Conservation (phyloP, 345 rosid genomes). For the Durio zibethinus region DNA sequence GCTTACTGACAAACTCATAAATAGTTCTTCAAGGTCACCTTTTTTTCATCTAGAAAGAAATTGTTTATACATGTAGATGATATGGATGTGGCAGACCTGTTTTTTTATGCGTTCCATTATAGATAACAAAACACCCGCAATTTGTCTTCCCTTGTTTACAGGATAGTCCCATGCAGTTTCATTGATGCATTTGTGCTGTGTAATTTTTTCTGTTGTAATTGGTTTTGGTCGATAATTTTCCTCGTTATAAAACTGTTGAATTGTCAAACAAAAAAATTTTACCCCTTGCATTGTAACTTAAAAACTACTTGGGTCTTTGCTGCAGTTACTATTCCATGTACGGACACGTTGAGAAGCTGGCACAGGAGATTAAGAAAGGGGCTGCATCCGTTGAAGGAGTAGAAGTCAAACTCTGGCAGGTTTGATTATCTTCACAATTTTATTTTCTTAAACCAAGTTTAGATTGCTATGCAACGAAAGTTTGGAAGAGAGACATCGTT, state of each 20-base stretch:
- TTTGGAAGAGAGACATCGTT: not conserved
- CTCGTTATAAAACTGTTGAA: not conserved
- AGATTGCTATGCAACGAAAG: not conserved
- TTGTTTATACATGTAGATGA: not conserved
- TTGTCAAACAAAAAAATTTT: not conserved
- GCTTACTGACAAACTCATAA: conserved; percentile 10
- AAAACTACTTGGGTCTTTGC: not conserved
- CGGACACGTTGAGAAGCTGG: conserved; percentile 66
- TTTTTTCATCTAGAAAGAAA: not conserved
- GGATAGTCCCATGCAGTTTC: not conserved
- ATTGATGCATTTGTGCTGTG: not conserved
- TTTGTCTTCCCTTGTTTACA: not conserved
- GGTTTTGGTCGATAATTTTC: not conserved
- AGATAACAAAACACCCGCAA: not conserved
- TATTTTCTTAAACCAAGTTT: not conserved
- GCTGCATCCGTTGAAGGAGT: conserved; percentile 66
- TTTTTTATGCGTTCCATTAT: not conserved
- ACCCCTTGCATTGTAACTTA: not conserved
- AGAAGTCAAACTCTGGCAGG: conserved; percentile 69
- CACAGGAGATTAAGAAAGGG: conserved; percentile 61
- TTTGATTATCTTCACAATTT: conserved; percentile 2
- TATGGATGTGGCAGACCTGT: not conserved
- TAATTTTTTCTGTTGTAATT: not conserved
- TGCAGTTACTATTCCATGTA: conserved; percentile 72
- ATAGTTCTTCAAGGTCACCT: not conserved